Conservation (phyloP, 176 grass and related monocot genomes). For the Hsuehochloa calcarea region DNA sequence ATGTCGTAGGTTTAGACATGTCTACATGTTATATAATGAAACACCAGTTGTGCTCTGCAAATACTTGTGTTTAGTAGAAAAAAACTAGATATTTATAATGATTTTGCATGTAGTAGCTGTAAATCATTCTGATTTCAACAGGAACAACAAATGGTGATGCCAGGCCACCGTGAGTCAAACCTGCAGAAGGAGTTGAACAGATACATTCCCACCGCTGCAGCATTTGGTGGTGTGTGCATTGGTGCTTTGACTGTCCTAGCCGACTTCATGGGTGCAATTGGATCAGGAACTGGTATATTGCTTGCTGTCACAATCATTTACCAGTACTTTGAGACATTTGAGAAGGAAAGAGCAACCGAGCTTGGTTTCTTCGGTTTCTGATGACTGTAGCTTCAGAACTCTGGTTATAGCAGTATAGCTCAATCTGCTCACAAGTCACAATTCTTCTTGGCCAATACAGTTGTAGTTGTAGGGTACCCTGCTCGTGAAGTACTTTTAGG, state of each 20-base stretch:
- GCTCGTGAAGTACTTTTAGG: background rate
- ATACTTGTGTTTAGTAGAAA: background rate
- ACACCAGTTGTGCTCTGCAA: background rate
- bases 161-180: slow-evolving; percentile 49
- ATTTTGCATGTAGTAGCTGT: background rate
- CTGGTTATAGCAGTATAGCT: background rate
- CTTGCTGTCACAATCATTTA: slow-evolving; percentile 54
- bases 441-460: background rate
- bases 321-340: slow-evolving; percentile 59
- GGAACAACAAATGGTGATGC: slow-evolving; percentile 66
- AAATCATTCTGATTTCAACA: background rate
- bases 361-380: slow-evolving; percentile 51
- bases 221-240: slow-evolving; percentile 54
- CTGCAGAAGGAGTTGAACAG: slow-evolving; percentile 50
- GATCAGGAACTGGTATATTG: slow-evolving; percentile 54
- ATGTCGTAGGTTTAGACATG: background rate
- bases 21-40: background rate
- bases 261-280: slow-evolving; percentile 56
- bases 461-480: background rate
- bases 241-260: slow-evolving; percentile 51
- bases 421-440: background rate
- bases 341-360: slow-evolving; percentile 54
- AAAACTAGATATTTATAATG: background rate
- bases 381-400: background rate
- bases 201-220: slow-evolving; percentile 49